These are phyloP conservation scores for Exophiala phaeomuriformis DNA, from an alignment of 2,329 filamentous ascomycete genomes.

Conservation along the genomic window DNA sequence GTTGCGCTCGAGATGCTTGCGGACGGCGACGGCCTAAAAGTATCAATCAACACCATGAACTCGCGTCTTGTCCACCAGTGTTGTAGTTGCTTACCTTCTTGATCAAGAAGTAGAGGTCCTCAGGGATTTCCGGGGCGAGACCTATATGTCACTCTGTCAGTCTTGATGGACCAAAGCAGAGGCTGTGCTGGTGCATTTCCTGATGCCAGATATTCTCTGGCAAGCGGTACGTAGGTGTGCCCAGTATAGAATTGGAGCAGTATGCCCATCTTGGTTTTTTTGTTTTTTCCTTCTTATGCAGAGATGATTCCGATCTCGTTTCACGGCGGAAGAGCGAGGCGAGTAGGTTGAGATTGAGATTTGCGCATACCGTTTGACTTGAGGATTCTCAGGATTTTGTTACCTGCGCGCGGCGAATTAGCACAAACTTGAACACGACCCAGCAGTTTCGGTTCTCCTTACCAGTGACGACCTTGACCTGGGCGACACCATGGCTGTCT, in stretches of 20 bases:
- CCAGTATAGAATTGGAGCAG: slow-evolving; percentile 8
- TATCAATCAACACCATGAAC: background rate
- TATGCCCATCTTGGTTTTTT: slow-evolving; percentile 14
- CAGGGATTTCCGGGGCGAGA: slow-evolving; percentile 95
- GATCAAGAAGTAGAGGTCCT: slow-evolving; percentile 99
- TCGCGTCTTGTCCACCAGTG: background rate
- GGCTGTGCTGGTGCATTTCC: slow-evolving; percentile 46
- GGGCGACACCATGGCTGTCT: slow-evolving; percentile 95
- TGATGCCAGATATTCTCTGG: background rate
- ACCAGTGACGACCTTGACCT: slow-evolving; percentile 97
- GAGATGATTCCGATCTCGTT: background rate
- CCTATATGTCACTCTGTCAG: slow-evolving; percentile 95
- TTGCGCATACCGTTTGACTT: slow-evolving; percentile 85
- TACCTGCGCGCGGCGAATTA: slow-evolving; percentile 52
- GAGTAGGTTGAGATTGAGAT: slow-evolving; percentile 14
- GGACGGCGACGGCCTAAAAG: slow-evolving; percentile 80
- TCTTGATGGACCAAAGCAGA: slow-evolving; percentile 69
- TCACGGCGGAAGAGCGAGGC: background rate
- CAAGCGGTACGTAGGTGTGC: too few relatives aligned
- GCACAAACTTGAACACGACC: background rate
- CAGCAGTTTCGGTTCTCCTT: slow-evolving; percentile 37
- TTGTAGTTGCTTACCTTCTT: slow-evolving; percentile 69
- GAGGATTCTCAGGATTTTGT: slow-evolving; percentile 99
- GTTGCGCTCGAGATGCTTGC: slow-evolving; percentile 99
- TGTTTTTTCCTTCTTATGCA: background rate